phyloP scores from a whole-genome alignment of 768 basidiomycete genomes.

The Lentinus tigrinus region DNA sequence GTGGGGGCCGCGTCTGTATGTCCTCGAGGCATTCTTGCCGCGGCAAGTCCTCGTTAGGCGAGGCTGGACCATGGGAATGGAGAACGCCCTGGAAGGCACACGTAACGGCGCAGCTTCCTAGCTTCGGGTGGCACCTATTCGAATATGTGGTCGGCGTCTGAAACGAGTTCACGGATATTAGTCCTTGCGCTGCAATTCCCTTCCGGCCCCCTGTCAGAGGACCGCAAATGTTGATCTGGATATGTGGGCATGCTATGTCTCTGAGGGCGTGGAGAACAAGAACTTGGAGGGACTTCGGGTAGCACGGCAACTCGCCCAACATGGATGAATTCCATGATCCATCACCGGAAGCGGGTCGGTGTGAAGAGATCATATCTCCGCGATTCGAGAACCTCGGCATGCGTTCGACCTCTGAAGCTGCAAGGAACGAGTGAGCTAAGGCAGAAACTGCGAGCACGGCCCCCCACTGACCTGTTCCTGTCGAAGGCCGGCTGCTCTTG shows the following conservation, averaged over 20 bases:
- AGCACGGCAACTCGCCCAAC: background rate
- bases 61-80: background rate
- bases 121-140: slow-evolving; percentile 5
- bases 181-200: slow-evolving; percentile 6
- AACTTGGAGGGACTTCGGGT: background rate
- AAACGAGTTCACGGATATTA: slow-evolving; percentile 14
- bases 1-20: background rate
- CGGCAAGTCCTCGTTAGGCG: slow-evolving; percentile 7
- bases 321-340: background rate
- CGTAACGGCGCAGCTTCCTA: slow-evolving; percentile 10
- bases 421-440: background rate
- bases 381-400: background rate
- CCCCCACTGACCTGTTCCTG: background rate
- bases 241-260: background rate
- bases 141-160: slow-evolving; percentile 1
- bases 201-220: background rate
- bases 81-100: background rate
- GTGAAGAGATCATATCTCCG: slow-evolving; percentile 16
- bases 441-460: too few relatives aligned
- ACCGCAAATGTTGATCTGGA: background rate
- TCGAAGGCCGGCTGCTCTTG: background rate
- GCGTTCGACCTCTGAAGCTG: background rate
- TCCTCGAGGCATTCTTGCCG: slow-evolving; percentile 13
- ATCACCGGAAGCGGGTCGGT: background rate
- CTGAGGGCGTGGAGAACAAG: background rate